Conservation (phyloP, 2,329 filamentous ascomycete genomes). For the Diaporthe aspalathi region DNA sequence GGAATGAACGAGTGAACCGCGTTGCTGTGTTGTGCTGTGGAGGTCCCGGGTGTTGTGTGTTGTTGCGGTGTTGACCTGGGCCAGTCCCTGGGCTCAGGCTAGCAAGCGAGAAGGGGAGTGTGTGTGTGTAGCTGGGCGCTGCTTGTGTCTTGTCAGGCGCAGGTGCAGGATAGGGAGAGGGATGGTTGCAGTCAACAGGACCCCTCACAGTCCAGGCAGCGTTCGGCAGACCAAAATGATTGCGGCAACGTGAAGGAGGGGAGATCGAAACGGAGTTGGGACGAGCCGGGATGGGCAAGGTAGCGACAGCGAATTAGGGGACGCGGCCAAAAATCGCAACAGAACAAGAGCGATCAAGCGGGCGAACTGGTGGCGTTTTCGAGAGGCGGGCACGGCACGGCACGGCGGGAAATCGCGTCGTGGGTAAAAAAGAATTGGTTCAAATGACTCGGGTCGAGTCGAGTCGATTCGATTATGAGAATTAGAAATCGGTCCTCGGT, state of each 20-base stretch:
- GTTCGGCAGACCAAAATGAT: slow-evolving; percentile 12
- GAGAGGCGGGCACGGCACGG: neutral
- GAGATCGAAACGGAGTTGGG: slow-evolving; percentile 15
- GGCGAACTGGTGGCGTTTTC: slow-evolving; percentile 7
- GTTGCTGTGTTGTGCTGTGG: slow-evolving; percentile 31
- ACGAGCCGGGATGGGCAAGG: slow-evolving; percentile 27
- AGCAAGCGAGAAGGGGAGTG: slow-evolving; percentile 13
- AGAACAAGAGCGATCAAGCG: neutral
- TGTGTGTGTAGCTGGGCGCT: slow-evolving; percentile 22
- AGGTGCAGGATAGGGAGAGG: slow-evolving; percentile 9
- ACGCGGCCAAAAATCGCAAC: neutral
- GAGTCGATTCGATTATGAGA: slow-evolving; percentile 30
- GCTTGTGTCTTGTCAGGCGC: slow-evolving; percentile 19
- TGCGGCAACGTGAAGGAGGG: slow-evolving; percentile 6
- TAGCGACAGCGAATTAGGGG: slow-evolving; percentile 27
- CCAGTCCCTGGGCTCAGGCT: slow-evolving; percentile 26
- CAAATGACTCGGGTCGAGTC: neutral
- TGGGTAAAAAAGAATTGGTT: slow-evolving; percentile 7
- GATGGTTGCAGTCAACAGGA: slow-evolving; percentile 29
- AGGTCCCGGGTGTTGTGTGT: slow-evolving; percentile 6
- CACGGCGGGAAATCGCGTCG: slow-evolving; percentile 12
- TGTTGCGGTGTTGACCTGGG: slow-evolving; percentile 29
- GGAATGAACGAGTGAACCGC: slow-evolving; percentile 22
- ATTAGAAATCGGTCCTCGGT: slow-evolving; percentile 12
- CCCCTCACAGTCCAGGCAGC: slow-evolving; percentile 5